Percentiles rank a stretch among this genome's conserved stretches.
Evolutionary conservation across 2,329 filamentous ascomycete species (phyloP).

Genomic region (Triangularia verruculosa): DNA sequence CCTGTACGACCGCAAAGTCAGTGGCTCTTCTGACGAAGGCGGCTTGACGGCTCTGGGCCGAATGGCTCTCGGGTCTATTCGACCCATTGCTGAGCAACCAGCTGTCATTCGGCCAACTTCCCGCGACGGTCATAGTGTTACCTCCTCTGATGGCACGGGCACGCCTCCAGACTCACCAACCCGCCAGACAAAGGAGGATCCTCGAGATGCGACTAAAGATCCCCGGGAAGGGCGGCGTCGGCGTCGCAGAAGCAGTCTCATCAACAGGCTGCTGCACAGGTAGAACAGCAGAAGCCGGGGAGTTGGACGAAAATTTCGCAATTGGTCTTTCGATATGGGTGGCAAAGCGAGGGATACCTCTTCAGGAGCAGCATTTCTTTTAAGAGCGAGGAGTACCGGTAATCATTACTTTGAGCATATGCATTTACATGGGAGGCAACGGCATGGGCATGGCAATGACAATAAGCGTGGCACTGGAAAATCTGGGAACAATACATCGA

Average conservation of each 20-base stretch:
- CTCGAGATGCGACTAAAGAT: conserved; percentile 4
- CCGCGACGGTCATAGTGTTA: conserved; percentile 12
- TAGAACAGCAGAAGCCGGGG: conserved; percentile 6
- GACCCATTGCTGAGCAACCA: conserved; percentile 11
- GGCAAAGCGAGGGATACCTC: not conserved
- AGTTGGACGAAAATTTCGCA: not conserved
- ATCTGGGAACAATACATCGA: not conserved
- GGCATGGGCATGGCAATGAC: not conserved
- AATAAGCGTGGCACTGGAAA: not conserved
- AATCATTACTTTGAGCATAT: not conserved
- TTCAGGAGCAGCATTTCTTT: conserved; percentile 8
- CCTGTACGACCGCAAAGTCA: not conserved
- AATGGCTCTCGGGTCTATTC: conserved; percentile 22
- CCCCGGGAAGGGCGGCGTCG: conserved; percentile 3
- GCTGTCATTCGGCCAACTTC: conserved; percentile 8
- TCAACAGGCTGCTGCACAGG: conserved; percentile 15
- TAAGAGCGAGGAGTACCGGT: conserved; percentile 13
- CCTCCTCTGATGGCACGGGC: conserved; percentile 16
- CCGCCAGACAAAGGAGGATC: not conserved
- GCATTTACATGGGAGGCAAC: not conserved
- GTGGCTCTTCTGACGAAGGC: conserved; percentile 4
- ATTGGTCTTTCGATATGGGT: not conserved
- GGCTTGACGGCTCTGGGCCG: conserved; percentile 15
- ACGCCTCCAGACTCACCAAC: conserved; percentile 13
- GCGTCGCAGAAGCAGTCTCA: conserved; percentile 15